Conservation (phyloP, 192 early-diverging fungal species). For the Rhizophagus sp. region DNA sequence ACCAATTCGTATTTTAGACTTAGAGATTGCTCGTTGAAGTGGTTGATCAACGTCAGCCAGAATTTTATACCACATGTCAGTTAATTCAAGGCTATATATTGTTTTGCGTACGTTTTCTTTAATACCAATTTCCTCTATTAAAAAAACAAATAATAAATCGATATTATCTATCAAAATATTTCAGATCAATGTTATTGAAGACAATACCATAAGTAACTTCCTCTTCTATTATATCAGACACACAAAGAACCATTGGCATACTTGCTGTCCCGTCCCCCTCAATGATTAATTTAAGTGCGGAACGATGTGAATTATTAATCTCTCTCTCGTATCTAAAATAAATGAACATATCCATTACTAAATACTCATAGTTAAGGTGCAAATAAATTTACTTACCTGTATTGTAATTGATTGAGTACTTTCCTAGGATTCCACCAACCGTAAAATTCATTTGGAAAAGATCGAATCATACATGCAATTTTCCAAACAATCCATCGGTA, state of each 20-base stretch:
- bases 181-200: not conserved
- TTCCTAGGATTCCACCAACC: slow-evolving; percentile 44
- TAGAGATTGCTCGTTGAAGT: slow-evolving; percentile 39
- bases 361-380: not conserved
- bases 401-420: slow-evolving; percentile 53
- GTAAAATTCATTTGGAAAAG: slow-evolving; percentile 41
- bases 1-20: slow-evolving; percentile 50
- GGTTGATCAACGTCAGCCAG: slow-evolving; percentile 48
- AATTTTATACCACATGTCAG: slow-evolving; percentile 72
- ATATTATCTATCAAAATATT: slow-evolving; percentile 3
- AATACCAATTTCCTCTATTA: not conserved
- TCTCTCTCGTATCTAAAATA: slow-evolving; percentile 59
- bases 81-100: slow-evolving; percentile 46
- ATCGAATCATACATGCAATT: slow-evolving; percentile 55
- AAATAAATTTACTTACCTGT: slow-evolving; percentile 34
- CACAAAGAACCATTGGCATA: slow-evolving; percentile 57
- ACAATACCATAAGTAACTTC: not conserved
- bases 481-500: slow-evolving; percentile 74
- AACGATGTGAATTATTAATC: slow-evolving; percentile 56
- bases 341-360: not conserved
- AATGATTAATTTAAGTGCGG: slow-evolving; percentile 60
- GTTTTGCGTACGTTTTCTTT: not conserved
- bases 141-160: not conserved
- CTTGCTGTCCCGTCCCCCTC: slow-evolving; percentile 57
- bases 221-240: slow-evolving; percentile 47